Base-by-base conservation (phyloP, 495 filamentous ascomycete species). In the Penicillium angulare region DNA sequence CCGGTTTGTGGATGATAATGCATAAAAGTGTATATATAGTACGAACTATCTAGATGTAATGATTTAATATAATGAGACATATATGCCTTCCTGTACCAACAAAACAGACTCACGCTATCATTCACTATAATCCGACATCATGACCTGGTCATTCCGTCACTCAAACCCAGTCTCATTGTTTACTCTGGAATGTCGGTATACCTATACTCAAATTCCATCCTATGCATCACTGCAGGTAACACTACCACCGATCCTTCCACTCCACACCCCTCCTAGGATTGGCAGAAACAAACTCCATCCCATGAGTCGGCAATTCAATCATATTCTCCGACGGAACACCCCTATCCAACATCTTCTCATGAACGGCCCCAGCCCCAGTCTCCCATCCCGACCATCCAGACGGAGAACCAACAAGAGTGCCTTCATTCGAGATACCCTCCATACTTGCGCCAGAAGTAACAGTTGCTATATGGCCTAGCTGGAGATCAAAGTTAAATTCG, bases 1-100 rank as follows among this genome's bases (percentile, higher is more conserved):
- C 55, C 80, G 47, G 62, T 68, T 15, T 89, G 86, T 69, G 52
- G 33, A 39, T 69, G 50, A 61, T 17, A 36, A n/a, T n/a, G n/a
- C n/a, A n/a, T n/a, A n/a, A n/a, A n/a, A n/a, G n/a, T n/a, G n/a
- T n/a, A n/a, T n/a, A n/a, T n/a, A n/a, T n/a, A n/a, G n/a, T n/a
- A n/a, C n/a, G n/a, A n/a, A n/a, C n/a, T n/a, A n/a, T n/a, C n/a
- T n/a, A n/a, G n/a, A n/a, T n/a, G n/a, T n/a, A n/a, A n/a, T n/a
- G n/a, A n/a, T n/a, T n/a, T n/a, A n/a, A n/a, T n/a, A n/a, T n/a
- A n/a, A n/a, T n/a, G n/a, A n/a, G n/a, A n/a, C n/a, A n/a, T n/a
- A n/a, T n/a, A n/a, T n/a, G n/a, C n/a, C n/a, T n/a, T n/a, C n/a
- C n/a, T n/a, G n/a, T n/a, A n/a, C n/a, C n/a, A n/a, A n/a, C n/a